Evolutionary conservation across 805 yeast genomes (phyloP), one percentile per base, ranked within the genome.

Genomic region (Saccharomycopsis malanga): DNA sequence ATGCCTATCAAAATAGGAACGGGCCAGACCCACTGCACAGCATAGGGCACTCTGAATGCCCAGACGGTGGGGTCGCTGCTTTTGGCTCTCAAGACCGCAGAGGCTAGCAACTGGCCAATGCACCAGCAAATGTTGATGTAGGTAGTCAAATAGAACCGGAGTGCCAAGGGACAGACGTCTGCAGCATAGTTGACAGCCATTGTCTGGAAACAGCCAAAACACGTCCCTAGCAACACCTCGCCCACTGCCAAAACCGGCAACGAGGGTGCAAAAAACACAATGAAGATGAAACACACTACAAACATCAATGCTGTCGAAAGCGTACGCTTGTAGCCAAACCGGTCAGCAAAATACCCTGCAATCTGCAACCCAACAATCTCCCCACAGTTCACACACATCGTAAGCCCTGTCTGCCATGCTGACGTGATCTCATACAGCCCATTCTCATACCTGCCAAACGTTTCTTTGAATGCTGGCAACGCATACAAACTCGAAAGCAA

Each of bases 1-100:
- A 71, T 65, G 15, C 70, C 68, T 45, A 67, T 55, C 24, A 69
- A 54, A 23, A 78, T 57, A 34, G 78, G 77, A 9, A 69, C 57
- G 10, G 79, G 74, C 81, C 81, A 78, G 4, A 68, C 59, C 83
- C 83, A 78, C 61, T 78, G 84, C 9, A 77, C 49, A 2, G 77
- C 81, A 57, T 73, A 76, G 7, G 83, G 82, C 35, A 74, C 64
- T 47, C 69, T 65, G 59, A 74, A 79, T 4, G 77, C 71, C 65
- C 68, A 56, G 18, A 66, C 56, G 30, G 61, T 55, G 14, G 44
- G 30, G 20, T 35, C 35, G 15, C 30, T n/a, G 3, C 24, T 34
- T 24, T 30, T 38, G 12, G 48, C 48, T 24, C 42, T 34, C 21
- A 69, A 61, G 15, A 79, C 72, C 48, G 83, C 79, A 9, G 77